Evolutionary conservation across 1,139 yeast genomes (phyloP).

Genomic region (Scheffersomyces titani): DNA sequence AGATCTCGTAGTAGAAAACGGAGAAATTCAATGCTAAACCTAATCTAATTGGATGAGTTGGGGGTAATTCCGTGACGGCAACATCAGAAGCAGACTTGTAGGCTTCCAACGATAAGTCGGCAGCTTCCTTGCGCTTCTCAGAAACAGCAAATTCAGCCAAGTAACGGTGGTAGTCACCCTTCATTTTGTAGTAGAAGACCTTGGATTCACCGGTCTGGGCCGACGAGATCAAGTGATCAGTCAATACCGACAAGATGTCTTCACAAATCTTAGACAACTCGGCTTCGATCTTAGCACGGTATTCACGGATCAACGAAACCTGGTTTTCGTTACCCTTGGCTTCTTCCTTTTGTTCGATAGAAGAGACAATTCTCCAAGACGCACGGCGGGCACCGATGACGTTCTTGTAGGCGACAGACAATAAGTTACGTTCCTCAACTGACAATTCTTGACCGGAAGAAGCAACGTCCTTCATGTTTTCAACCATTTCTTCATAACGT

Average conservation of each 20-base stretch:
- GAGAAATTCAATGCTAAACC: slow-evolving; percentile 98
- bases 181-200: slow-evolving; percentile 98
- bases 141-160: slow-evolving; percentile 94
- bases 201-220: slow-evolving; percentile 97
- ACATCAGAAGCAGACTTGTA: slow-evolving; percentile 95
- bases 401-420: slow-evolving; percentile 96
- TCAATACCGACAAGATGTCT: slow-evolving; percentile 85
- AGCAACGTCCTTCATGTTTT: slow-evolving; percentile 97
- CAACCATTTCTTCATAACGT: slow-evolving; percentile 99
- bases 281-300: slow-evolving; percentile 91
- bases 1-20: slow-evolving; percentile 96
- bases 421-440: slow-evolving; percentile 95
- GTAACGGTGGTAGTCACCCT: slow-evolving; percentile 99
- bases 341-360: slow-evolving; percentile 98
- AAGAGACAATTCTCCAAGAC: slow-evolving; percentile 97
- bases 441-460: slow-evolving; percentile 93
- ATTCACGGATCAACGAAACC: slow-evolving; percentile 86
- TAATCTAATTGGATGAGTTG: slow-evolving; percentile 98
- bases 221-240: slow-evolving; percentile 86
- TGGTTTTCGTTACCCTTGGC: slow-evolving; percentile 90
- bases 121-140: slow-evolving; percentile 90
- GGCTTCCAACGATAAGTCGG: slow-evolving; percentile 90
- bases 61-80: slow-evolving; percentile 95
- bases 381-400: slow-evolving; percentile 99
- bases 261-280: slow-evolving; percentile 94